phyloP scores from a whole-genome alignment of 257 asterid species.

The Leonotis leonurus region DNA sequence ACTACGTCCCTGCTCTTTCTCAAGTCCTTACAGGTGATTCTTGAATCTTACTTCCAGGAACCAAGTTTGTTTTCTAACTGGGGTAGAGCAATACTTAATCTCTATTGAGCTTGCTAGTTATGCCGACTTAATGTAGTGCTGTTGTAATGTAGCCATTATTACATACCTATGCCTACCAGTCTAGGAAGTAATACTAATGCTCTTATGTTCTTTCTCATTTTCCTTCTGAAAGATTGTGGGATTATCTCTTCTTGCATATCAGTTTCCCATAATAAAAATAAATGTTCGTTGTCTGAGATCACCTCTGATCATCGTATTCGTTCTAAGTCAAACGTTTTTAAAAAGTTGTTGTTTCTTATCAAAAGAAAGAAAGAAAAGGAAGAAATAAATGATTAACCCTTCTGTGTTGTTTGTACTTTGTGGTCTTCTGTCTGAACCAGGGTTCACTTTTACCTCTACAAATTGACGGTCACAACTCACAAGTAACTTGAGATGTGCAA shows the following conservation, averaged over 20 bases:
- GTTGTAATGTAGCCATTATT: neutral
- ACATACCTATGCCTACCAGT: too few relatives aligned
- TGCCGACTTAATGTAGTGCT: neutral
- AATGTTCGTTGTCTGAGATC: neutral
- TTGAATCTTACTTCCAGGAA: conserved; percentile 4
- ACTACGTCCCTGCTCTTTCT: conserved; percentile 68
- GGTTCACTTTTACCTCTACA: neutral
- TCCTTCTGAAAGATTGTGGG: neutral
- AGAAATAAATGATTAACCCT: neutral
- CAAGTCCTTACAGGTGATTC: conserved; percentile 94
- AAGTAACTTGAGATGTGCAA: neutral
- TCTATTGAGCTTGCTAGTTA: neutral
- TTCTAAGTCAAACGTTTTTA: neutral
- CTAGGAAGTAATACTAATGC: neutral
- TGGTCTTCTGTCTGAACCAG: neutral
- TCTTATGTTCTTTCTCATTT: neutral
- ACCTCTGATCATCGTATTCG: neutral
- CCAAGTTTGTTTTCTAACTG: neutral
- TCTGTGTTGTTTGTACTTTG: neutral
- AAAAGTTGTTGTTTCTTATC: neutral
- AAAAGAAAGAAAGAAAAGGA: neutral
- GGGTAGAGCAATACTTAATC: neutral
- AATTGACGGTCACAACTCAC: neutral
- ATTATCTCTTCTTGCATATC: neutral
- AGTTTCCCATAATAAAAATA: neutral